Percentiles rank a stretch among this genome's conserved stretches.
These are phyloP conservation scores for Paraconiothyrium brasiliense DNA, from an alignment of 2,329 filamentous ascomycete species.

Conservation along the genomic window DNA sequence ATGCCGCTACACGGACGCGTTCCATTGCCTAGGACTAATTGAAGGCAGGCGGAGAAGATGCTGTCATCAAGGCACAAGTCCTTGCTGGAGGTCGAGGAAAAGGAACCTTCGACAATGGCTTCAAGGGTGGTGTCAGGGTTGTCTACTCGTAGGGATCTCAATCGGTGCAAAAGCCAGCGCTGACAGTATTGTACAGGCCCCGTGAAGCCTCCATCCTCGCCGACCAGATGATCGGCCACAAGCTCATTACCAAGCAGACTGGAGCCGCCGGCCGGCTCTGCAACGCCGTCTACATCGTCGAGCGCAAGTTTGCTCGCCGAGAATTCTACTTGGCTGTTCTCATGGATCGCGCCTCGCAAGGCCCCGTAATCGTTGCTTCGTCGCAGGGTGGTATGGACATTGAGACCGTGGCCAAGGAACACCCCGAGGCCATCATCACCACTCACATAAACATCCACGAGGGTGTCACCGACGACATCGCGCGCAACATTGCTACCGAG, in stretches of 20 bases:
- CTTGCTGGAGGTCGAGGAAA: conserved; percentile 98
- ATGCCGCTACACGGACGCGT: conserved; percentile 40
- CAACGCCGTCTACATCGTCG: conserved; percentile 98
- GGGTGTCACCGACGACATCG: conserved; percentile 95
- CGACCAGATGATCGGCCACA: conserved; percentile 99
- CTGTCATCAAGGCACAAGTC: conserved; percentile 99
- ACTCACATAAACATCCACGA: conserved; percentile 92
- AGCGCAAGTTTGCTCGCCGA: conserved; percentile 98
- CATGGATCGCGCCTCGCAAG: conserved; percentile 93
- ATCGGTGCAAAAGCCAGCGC: conserved; percentile 11
- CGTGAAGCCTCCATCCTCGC: conserved; percentile 97
- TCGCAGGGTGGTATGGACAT: conserved; percentile 99
- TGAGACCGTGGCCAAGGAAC: conserved; percentile 97
- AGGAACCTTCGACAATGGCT: conserved; percentile 95
- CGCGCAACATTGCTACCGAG: conserved; percentile 85
- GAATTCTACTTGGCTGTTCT: conserved; percentile 99
- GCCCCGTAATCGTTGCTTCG: conserved; percentile 94
- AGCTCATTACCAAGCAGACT: conserved; percentile 99
- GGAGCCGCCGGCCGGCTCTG: conserved; percentile 92
- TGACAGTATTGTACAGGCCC: conserved; percentile 61
- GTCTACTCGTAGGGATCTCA: conserved; percentile 81
- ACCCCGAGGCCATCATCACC: conserved; percentile 92
- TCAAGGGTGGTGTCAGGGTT: conserved; percentile 98
- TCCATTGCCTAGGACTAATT: conserved; percentile 40
- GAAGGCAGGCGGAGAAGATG: conserved; percentile 77